Evolutionary conservation across 2,329 filamentous ascomycete genomes (phyloP), one percentile per base, ranked within the genome.

Genomic region (Metarhizium album): DNA sequence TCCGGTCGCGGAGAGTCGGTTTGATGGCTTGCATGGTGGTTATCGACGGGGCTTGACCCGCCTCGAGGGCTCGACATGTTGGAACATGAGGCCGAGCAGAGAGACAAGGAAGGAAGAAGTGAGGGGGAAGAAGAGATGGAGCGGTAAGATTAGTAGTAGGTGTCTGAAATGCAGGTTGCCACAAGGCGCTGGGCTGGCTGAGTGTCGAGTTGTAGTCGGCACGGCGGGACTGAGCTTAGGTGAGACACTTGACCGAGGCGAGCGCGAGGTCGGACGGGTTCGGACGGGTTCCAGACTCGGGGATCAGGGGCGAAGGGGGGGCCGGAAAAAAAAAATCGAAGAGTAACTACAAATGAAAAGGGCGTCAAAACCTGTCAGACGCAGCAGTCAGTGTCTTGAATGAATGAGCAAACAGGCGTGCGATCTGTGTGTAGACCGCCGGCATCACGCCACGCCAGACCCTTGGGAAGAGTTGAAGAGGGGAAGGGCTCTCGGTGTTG

Each of bases 61-160:
- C 57, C 58, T 51, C 57, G 60, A 55, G 52, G 55, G 49, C 60
- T 68, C 47, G 65, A 65, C 67, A 70, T 70, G 47, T 49, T 61
- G 53, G 42, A 48, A 57, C 57, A 62, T 62, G 46, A 54, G 60
- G 45, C 43, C 45, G 49, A 13, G 20, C 33, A 14, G 16, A 29
- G n/a, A n/a, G 18, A 11, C n/a, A 16, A 20, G 43, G 27, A 23
- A 23, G 27, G 29, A 20, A 16, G 3, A 20, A 40, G 37, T 5
- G 18, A 40, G 5, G 37, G 13, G 16, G 6, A 18, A 22, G 37
- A 9, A 29, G 11, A 29, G 27, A 29, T 9, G 7, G 27, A 29
- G 9, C 18, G 7, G n/a, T 13, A 16, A 18, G 37, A 20, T 18
- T 1, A n/a, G n/a, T n/a, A n/a, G n/a, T n/a, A 20, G 3, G 18